Evolutionary conservation across 192 early-diverging fungal genomes (phyloP).

Genomic region (Phycomyces nitens): DNA sequence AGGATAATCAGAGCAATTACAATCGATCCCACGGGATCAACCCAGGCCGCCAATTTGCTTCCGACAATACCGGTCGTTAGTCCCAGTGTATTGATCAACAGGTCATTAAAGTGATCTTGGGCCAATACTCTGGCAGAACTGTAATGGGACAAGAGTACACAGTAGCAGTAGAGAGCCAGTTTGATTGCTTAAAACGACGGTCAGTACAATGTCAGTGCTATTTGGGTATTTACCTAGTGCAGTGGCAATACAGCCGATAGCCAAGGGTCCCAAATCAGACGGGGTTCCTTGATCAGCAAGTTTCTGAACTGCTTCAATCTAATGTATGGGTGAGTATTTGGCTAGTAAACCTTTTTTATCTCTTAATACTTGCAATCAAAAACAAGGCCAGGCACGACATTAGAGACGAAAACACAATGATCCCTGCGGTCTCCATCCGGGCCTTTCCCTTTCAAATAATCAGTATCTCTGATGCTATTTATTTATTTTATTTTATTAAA

Average conservation of each 20-base stretch:
- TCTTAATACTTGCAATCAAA: conserved; percentile 59
- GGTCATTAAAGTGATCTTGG: conserved; percentile 73
- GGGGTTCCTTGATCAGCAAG: conserved; percentile 42
- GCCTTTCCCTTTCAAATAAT: conserved; percentile 54
- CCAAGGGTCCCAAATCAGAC: conserved; percentile 40
- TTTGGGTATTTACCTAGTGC: conserved; percentile 61
- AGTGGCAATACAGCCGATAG: conserved; percentile 49
- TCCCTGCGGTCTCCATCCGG: conserved; percentile 73
- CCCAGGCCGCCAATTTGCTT: conserved; percentile 56
- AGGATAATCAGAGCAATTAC: conserved; percentile 66
- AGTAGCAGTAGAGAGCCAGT: conserved; percentile 63
- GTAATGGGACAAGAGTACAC: conserved; percentile 54
- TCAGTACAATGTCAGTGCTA: too few relatives aligned
- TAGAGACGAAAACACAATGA: conserved; percentile 75
- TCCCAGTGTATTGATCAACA: conserved; percentile 70
- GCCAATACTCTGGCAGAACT: conserved; percentile 62
- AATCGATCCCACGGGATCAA: conserved; percentile 72
- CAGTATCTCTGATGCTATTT: background rate
- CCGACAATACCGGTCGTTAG: conserved; percentile 62
- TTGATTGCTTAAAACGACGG: conserved; percentile 57
- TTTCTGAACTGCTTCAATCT: conserved; percentile 63
- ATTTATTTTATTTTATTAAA: too few relatives aligned
- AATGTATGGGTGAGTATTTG: background rate
- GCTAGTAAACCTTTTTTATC: too few relatives aligned
- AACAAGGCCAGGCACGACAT: conserved; percentile 72